These are phyloP conservation scores for Geum urbanum DNA, from an alignment of 306 rosid species.

Conservation along the genomic window DNA sequence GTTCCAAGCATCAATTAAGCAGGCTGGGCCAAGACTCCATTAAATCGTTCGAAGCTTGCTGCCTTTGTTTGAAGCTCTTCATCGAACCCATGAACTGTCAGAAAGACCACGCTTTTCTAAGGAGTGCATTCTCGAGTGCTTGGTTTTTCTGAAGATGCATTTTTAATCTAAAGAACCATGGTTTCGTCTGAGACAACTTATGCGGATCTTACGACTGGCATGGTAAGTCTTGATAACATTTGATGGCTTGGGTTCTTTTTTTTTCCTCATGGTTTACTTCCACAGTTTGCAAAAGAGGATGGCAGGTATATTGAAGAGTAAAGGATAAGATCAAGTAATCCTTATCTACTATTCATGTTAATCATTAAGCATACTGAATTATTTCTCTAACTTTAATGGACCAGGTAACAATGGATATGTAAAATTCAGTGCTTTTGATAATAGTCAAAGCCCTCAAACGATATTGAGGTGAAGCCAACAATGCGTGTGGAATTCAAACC, in stretches of 20 bases:
- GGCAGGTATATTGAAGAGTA: constrained; percentile 60
- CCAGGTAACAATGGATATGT: constrained; percentile 40
- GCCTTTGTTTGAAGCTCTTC: no score
- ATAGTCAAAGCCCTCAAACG: constrained; percentile 25
- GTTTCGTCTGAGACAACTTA: constrained; percentile 59
- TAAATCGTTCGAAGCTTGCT: no score
- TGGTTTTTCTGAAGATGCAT: no score
- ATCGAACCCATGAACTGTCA: no score
- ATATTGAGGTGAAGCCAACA: constrained; percentile 18
- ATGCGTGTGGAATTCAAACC: constrained; percentile 17
- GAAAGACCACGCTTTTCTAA: no score
- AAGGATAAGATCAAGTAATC: constrained; percentile 69
- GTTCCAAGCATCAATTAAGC: no score
- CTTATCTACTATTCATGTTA: constrained; percentile 38
- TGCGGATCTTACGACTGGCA: constrained; percentile 61
- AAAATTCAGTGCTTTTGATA: constrained; percentile 24
- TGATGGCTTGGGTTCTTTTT: constrained; percentile 16
- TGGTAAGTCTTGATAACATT: constrained; percentile 48
- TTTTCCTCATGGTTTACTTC: constrained; percentile 21
- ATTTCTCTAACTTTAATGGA: no score
- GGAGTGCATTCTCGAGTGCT: no score
- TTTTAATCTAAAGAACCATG: constrained; percentile 69
- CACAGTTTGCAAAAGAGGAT: constrained; percentile 67
- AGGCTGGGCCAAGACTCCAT: no score
- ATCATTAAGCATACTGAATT: not conserved